Percentiles rank a stretch among this genome's conserved stretches.
These are phyloP conservation scores for Populus hybrid DNA, from an alignment of 441 rosid species.

Conservation along the genomic window DNA sequence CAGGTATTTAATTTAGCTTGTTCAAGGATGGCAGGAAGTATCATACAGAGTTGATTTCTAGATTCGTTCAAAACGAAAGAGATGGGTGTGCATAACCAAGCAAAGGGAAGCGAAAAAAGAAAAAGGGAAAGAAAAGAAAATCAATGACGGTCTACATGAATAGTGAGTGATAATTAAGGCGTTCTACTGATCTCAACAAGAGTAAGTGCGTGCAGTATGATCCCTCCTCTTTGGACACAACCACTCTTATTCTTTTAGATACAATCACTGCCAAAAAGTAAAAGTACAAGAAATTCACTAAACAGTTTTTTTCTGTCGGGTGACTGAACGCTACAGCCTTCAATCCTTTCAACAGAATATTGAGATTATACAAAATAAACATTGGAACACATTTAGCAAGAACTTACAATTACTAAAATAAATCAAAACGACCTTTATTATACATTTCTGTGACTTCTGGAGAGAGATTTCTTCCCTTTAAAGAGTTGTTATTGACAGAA, in stretches of 20 bases:
- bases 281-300: background rate
- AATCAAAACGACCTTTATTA: conserved; percentile 22
- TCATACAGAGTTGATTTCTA: too few relatives aligned
- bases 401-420: conserved; percentile 19
- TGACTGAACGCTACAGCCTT: conserved; percentile 15
- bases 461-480: conserved; percentile 27
- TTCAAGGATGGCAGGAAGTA: too few relatives aligned
- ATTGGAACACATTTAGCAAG: conserved; percentile 22
- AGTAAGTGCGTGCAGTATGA: background rate
- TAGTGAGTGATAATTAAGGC: background rate
- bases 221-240: background rate
- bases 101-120: background rate
- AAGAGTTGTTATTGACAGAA: conserved; percentile 36
- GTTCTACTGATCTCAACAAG: background rate
- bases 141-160: background rate
- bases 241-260: background rate
- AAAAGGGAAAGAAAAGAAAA: background rate
- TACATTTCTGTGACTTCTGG: conserved; percentile 38
- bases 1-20: background rate
- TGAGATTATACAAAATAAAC: conserved; percentile 30
- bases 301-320: background rate
- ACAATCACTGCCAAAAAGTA: background rate
- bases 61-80: background rate
- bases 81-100: background rate
- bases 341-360: conserved; percentile 22